Evolutionary conservation across 148 eudicot genomes (phyloP), one percentile per base, ranked within the genome.

Genomic region (Nyssa sinensis): DNA sequence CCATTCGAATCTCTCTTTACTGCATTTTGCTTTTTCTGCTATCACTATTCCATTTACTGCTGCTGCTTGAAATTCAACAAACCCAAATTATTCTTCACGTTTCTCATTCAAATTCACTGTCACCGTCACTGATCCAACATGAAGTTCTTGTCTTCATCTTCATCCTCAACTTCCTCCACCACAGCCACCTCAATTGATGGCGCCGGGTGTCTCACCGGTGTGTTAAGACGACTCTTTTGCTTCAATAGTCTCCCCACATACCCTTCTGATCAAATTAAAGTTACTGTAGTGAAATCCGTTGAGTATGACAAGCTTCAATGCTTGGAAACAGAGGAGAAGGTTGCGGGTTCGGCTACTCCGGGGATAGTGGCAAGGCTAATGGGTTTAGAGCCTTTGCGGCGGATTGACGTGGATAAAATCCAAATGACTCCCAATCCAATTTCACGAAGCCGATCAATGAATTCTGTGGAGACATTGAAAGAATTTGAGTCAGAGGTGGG

Each of bases 321-420:
- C 8, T 58, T 44, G 2, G 70, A 51, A 23, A 59, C 44, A 37
- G 85, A 80, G 59, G 32, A 68, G 9, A 79, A 75, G 24, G 12
- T 37, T 2, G 80, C 34, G 49, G 82, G 69, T 10, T 70, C 82
- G 1, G 73, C 64, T 14, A 75, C 86, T 2, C 96, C 90, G 0
- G 84, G 77, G 51, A 21, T 93, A 19, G 92, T 93, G 69, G 98
- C 93, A 28, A 88, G 82, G 76, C 82, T 90, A 13, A 93, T 93
- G 98, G 98, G 98, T 2, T 77, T 90, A 57, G 96, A 93, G 60
- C 82, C 90, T 5, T 71, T 81, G 81, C 93, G 93, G 0, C 74
- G 63, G 19, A 19, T 71, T 4, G 79, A 63, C 49, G 67, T 63
- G 5, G 76, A 24, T 10, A 10, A 63, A 39, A 27, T 76, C 70